Evolutionary conservation across 2,329 filamentous ascomycete genomes (phyloP).

Genomic region (Trichophyton equinum): DNA sequence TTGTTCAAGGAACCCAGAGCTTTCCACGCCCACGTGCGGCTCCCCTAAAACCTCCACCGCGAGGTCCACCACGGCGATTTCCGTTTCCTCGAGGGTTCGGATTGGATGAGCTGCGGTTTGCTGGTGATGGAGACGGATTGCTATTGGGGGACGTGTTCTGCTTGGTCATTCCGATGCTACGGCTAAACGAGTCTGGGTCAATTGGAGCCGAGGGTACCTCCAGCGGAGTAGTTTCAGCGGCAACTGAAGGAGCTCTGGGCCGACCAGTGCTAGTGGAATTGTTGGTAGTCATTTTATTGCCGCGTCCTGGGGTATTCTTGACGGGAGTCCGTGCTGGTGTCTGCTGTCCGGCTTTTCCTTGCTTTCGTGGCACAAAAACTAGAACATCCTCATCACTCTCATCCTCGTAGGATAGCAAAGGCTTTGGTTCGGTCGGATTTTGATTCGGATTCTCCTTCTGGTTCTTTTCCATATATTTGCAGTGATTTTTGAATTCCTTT

Average conservation of each 20-base stretch:
- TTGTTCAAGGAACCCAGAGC: slow-evolving; percentile 34
- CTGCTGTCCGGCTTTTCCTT: slow-evolving; percentile 25
- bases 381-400: slow-evolving; percentile 38
- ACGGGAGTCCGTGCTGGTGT: slow-evolving; percentile 16
- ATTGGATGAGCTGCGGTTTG: slow-evolving; percentile 23
- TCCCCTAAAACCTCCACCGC: slow-evolving; percentile 25
- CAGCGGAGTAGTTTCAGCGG: slow-evolving; percentile 21
- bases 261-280: slow-evolving; percentile 4
- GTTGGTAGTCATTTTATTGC: slow-evolving; percentile 5
- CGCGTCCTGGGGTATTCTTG: slow-evolving; percentile 17
- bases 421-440: slow-evolving; percentile 22
- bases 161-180: slow-evolving; percentile 26
- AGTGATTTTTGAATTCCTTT: slow-evolving; percentile 33
- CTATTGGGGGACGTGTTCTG: slow-evolving; percentile 22
- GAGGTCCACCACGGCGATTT: slow-evolving; percentile 25
- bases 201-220: slow-evolving; percentile 37
- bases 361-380: slow-evolving; percentile 34
- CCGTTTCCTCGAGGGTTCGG: slow-evolving; percentile 23
- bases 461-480: slow-evolving; percentile 35
- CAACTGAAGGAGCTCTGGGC: slow-evolving; percentile 16
- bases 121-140: slow-evolving; percentile 15
- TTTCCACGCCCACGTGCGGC: slow-evolving; percentile 30
- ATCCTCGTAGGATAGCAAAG: slow-evolving; percentile 35
- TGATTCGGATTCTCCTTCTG: slow-evolving; percentile 15
- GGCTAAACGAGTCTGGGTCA: slow-evolving; percentile 38